Evolutionary conservation across 257 asterid genomes (phyloP), one percentile per base, ranked within the genome.

Genomic region (Scutellaria minor): DNA sequence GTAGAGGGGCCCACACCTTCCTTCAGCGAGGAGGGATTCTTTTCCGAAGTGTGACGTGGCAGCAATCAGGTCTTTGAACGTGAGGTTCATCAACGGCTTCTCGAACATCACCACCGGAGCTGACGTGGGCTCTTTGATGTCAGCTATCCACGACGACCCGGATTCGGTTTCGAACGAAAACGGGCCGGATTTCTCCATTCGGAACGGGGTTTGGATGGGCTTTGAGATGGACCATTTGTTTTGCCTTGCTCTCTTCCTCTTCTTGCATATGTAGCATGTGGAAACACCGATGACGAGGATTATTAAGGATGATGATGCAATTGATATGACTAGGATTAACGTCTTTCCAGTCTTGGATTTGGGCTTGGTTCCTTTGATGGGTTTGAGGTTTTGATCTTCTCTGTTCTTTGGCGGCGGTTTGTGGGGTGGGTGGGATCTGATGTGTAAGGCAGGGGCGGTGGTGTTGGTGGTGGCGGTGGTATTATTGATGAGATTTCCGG

Each of bases 41-140:
- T 87, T 94, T 2, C 99, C 99, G 70, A 94, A 94, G 62, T 86
- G 93, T 56, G 98, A 84, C 73, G 99, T 94, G 79, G 99, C 93
- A 8, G 82, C 92, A 14, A 94, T 87, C 60, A 94, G 79, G 78
- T 94, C 99, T 84, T 91, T 90, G 94, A 94, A 94, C 2, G 97
- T 88, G 57, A 94, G 89, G 67, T 85, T 89, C 93, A 91, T 59
- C 90, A 94, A 80, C 68, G 99, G 99, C 89, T 94, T 94, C 87
- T 91, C 97, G 57, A 94, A 94, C 96, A 94, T 89, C 5, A 94
- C 80, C 3, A 94, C 97, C 1, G 92, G 81, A 13, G 98, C 97
- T n/a, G 98, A 87, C 2, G 89, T 81, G 22, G 99, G 90, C 79
- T 94, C 99, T 41, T 85, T 89, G 6, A 94, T 86, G 64, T 94